Conservation (phyloP, 2,329 filamentous ascomycete species). For the Microdochium trichocladiopsis region DNA sequence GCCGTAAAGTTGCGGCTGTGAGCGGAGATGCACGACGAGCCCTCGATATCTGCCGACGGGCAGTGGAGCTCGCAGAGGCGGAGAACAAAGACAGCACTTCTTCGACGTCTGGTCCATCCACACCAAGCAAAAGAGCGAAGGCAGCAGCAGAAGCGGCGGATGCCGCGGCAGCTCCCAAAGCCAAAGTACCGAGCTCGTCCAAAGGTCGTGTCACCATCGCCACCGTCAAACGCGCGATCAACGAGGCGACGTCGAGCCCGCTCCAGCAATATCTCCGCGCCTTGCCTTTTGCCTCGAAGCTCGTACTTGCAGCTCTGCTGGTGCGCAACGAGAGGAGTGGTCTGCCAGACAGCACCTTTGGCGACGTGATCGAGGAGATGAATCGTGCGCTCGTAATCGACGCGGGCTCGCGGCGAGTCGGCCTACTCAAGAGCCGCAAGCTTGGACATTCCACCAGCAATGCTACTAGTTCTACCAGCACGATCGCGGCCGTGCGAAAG, state of each 20-base stretch:
- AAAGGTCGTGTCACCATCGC: slow-evolving; percentile 73
- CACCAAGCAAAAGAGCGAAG: slow-evolving; percentile 51
- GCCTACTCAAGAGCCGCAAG: slow-evolving; percentile 41
- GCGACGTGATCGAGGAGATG: slow-evolving; percentile 84
- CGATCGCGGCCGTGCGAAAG: slow-evolving; percentile 20
- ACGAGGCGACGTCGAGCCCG: slow-evolving; percentile 88
- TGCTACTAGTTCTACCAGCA: neutral
- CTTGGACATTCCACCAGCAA: neutral
- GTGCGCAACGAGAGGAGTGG: slow-evolving; percentile 76
- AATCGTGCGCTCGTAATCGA: slow-evolving; percentile 59
- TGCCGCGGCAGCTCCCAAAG: slow-evolving; percentile 25
- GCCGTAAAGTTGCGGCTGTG: slow-evolving; percentile 92
- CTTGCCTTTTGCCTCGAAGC: slow-evolving; percentile 73
- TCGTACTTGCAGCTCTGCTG: slow-evolving; percentile 78
- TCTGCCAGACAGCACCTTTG: slow-evolving; percentile 78
- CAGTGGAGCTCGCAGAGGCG: slow-evolving; percentile 88
- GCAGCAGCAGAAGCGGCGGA: slow-evolving; percentile 15
- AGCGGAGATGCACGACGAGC: slow-evolving; percentile 89
- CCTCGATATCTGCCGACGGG: slow-evolving; percentile 88
- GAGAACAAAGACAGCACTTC: slow-evolving; percentile 34
- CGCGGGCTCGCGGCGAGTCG: slow-evolving; percentile 51
- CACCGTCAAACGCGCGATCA: slow-evolving; percentile 89
- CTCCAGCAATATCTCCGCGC: slow-evolving; percentile 82
- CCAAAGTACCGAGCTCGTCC: neutral
- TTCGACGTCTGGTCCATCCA: slow-evolving; percentile 37